Evolutionary conservation across 148 eudicot species (phyloP), one percentile per base, ranked within the genome.

Genomic region (Agrostemma githago): DNA sequence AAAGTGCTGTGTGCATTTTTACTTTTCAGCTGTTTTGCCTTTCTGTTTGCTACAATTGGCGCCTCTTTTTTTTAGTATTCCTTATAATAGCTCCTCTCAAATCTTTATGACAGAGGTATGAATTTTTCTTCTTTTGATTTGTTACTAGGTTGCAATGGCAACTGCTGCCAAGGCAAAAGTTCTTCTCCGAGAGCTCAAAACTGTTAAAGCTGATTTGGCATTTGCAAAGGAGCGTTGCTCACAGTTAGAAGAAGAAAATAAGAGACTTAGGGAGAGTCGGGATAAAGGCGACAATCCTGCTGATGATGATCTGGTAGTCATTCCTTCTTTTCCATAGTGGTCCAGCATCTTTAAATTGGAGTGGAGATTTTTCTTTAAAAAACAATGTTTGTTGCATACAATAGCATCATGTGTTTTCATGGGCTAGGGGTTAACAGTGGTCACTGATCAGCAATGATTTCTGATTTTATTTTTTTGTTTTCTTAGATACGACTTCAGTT

Each of bases 111-210:
- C 37, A 62, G 4, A 34, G 15, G 37, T 3, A 62, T 62, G 66
- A 34, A 15, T 1, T 51, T 40, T 15, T 48, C 21, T 65, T 79
- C 60, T 73, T 71, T 59, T 8, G 37, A 48, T 73, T 81, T 78
- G 78, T 59, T 71, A 70, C n/a, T 87, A 94, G 98, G 98, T 94
- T 80, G 98, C 98, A 43, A 89, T 89, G 97, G 98, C 98, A 58
- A 91, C 97, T 46, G 98, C 98, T 74, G 96, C 98, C 9, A 94
- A 94, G 79, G 97, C 98, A 43, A 94, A 94, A 81, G 86, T 94
- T 20, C 90, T 94, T 5, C 92, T 91, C 6, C 88, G 97, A 41
- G 97, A 94, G 81, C 87, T 94, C 61, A 94, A 94, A 79, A 89
- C 97, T 70, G 90, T 88, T 42, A 94, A 94, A 86, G 97, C 97